Evolutionary conservation across 108 stramenopile genomes (phyloP).

Genomic region (Aurantiochytrium sp.): DNA sequence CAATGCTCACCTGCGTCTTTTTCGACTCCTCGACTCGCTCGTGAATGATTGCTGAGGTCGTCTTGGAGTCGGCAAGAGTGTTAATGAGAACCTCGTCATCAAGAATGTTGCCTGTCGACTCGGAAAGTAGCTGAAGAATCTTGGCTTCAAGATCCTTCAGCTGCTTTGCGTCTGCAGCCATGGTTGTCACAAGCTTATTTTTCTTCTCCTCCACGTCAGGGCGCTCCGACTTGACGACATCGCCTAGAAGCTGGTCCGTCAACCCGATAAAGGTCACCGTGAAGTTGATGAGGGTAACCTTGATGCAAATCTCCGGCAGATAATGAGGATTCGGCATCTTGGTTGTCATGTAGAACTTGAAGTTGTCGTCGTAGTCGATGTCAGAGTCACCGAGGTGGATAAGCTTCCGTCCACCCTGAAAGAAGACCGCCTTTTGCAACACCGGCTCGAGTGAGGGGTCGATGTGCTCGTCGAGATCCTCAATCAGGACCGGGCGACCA

Average conservation of each 20-base stretch:
- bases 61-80: slow-evolving; percentile 52
- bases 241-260: slow-evolving; percentile 57
- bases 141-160: slow-evolving; percentile 49
- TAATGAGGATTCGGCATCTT: slow-evolving; percentile 67
- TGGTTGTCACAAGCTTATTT: slow-evolving; percentile 44
- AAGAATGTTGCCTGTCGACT: slow-evolving; percentile 50
- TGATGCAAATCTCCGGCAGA: slow-evolving; percentile 60
- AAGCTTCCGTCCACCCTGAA: slow-evolving; percentile 47
- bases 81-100: slow-evolving; percentile 59
- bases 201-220: slow-evolving; percentile 53
- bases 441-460: slow-evolving; percentile 59
- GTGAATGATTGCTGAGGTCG: slow-evolving; percentile 42
- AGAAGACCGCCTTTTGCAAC: slow-evolving; percentile 49
- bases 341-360: slow-evolving; percentile 57
- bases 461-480: slow-evolving; percentile 52
- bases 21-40: slow-evolving; percentile 51
- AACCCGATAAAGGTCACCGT: slow-evolving; percentile 57
- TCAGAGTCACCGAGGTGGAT: slow-evolving; percentile 56
- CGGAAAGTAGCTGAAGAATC: slow-evolving; percentile 45
- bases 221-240: slow-evolving; percentile 47
- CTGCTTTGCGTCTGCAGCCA: slow-evolving; percentile 54
- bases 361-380: slow-evolving; percentile 53
- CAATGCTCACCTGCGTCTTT: slow-evolving; percentile 48
- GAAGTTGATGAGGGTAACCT: slow-evolving; percentile 61
- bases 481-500: slow-evolving; percentile 52